Conservation (phyloP, 2,329 filamentous ascomycete genomes). For the Aureobasidium musti region DNA sequence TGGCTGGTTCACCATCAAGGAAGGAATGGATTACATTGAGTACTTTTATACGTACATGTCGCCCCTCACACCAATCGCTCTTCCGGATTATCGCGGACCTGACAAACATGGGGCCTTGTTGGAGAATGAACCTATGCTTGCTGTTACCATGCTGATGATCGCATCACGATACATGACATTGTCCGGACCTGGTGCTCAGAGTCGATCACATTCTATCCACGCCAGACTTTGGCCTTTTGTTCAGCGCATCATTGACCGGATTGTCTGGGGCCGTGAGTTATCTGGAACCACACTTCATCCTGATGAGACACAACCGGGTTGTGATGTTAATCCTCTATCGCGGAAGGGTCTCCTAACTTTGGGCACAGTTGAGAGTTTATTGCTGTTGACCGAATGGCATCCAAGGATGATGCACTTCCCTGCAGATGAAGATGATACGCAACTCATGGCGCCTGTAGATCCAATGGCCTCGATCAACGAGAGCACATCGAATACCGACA, state of each 20-base stretch:
- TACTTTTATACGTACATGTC: slow-evolving; percentile 95
- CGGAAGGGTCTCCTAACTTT: slow-evolving; percentile 77
- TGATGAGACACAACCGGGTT: slow-evolving; percentile 66
- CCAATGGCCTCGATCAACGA: slow-evolving; percentile 66
- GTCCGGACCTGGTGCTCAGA: slow-evolving; percentile 75
- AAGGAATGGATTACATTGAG: slow-evolving; percentile 90
- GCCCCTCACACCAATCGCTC: slow-evolving; percentile 88
- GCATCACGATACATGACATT: slow-evolving; percentile 83
- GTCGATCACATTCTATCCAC: slow-evolving; percentile 86
- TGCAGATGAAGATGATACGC: slow-evolving; percentile 65
- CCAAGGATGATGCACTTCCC: slow-evolving; percentile 93
- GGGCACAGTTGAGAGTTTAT: slow-evolving; percentile 89
- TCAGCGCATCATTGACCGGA: slow-evolving; percentile 89
- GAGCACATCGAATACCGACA: slow-evolving; percentile 45
- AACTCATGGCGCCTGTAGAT: slow-evolving; percentile 68
- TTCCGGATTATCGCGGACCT: slow-evolving; percentile 85
- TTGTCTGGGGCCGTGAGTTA: slow-evolving; percentile 94
- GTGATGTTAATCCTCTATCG: slow-evolving; percentile 62
- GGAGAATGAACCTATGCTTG: slow-evolving; percentile 87
- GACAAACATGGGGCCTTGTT: slow-evolving; percentile 76
- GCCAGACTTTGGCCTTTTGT: slow-evolving; percentile 95
- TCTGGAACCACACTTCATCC: slow-evolving; percentile 87
- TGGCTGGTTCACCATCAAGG: slow-evolving; percentile 92
- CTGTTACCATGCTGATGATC: slow-evolving; percentile 87
- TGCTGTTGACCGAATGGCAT: slow-evolving; percentile 97